A percentile compares a stretch with the other conserved stretches of the same genome.
Conservation (phyloP, 2,329 filamentous ascomycete genomes). For the Cercospora zeae-maydis region DNA sequence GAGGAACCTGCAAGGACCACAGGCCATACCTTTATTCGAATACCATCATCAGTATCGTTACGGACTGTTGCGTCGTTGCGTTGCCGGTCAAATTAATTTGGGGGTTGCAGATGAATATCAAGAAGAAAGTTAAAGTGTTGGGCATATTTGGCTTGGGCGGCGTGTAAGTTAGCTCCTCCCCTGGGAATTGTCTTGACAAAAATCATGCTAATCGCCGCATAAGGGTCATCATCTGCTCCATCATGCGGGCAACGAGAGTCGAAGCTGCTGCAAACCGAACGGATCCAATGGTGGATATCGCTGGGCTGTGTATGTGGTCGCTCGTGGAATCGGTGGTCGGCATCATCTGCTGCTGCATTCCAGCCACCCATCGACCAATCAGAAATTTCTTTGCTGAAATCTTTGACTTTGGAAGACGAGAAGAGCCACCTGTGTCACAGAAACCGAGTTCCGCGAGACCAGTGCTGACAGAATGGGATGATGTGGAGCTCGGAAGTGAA, state of each 20-base stretch:
- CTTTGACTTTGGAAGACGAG: neutral
- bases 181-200: neutral
- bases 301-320: conserved; percentile 6
- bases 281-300: conserved; percentile 1
- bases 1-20: conserved; percentile 1
- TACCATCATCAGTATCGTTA: conserved; percentile 5
- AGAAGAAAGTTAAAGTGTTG: conserved; percentile 2
- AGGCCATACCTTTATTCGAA: conserved; percentile 7
- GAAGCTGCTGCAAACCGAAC: conserved; percentile 4
- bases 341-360: conserved; percentile 7
- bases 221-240: conserved; percentile 10
- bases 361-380: conserved; percentile 1
- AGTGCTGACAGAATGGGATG: neutral
- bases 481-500: neutral
- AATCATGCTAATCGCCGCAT: neutral
- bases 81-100: neutral
- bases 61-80: neutral
- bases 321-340: conserved; percentile 2
- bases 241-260: conserved; percentile 8
- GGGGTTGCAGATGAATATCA: neutral
- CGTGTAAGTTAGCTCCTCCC: neutral
- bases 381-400: conserved; percentile 5
- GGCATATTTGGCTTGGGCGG: conserved; percentile 2
- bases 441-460: neutral
- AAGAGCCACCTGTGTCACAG: neutral